These are phyloP conservation scores for Terfezia claveryi DNA, from an alignment of 495 filamentous ascomycete genomes.

Conservation along the genomic window DNA sequence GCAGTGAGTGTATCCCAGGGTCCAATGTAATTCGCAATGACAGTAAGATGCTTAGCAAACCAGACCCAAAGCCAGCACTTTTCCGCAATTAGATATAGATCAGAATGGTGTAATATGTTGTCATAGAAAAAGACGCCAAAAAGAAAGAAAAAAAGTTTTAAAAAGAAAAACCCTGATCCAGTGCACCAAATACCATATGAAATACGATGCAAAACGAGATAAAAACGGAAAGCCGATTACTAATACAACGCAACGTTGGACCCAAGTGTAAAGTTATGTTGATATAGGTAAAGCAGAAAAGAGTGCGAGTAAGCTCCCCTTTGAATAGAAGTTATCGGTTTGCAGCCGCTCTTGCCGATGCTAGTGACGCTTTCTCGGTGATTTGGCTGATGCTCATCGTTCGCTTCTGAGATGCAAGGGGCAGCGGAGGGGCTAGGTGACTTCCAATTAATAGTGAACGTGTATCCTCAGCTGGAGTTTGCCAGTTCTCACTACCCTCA, in stretches of 20 bases:
- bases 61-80: no score
- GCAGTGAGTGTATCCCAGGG: no score
- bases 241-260: neutral
- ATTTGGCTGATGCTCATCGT: conserved; percentile 17
- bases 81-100: no score
- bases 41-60: no score
- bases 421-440: conserved; percentile 12
- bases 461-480: conserved; percentile 14
- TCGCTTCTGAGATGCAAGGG: conserved; percentile 10
- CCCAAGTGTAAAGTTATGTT: neutral
- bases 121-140: neutral
- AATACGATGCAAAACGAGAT: neutral
- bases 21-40: no score
- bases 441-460: conserved; percentile 5
- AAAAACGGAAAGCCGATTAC: neutral
- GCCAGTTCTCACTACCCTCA: conserved; percentile 17
- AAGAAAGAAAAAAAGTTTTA: neutral
- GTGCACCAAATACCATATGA: neutral
- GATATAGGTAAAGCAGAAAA: neutral
- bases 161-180: neutral
- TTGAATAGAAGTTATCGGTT: no score
- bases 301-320: no score
- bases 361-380: conserved; percentile 15
- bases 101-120: no score
- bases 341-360: neutral